Conservation (phyloP, 345 rosid genomes). For the Nephelium lappaceum region DNA sequence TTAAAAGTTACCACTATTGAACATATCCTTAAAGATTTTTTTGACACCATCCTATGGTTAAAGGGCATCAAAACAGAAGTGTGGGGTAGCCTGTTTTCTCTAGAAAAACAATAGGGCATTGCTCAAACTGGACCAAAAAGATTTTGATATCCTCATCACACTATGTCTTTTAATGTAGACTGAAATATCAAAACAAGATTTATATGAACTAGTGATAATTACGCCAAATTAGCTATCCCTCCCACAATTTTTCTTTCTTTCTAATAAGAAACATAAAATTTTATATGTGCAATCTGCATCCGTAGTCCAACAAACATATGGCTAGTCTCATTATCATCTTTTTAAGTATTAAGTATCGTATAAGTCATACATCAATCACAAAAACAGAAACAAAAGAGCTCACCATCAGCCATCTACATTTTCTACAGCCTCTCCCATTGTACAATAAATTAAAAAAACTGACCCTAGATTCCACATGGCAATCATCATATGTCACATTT, state of each 20-base stretch:
- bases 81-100: neutral
- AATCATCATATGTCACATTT: neutral
- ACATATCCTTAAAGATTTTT: neutral
- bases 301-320: neutral
- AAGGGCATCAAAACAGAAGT: neutral
- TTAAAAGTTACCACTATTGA: neutral
- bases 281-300: neutral
- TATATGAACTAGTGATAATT: neutral
- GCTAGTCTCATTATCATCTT: neutral
- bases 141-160: neutral
- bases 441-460: neutral
- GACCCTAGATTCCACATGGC: neutral
- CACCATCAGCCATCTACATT: neutral
- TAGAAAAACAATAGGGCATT: neutral
- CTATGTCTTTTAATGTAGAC: neutral
- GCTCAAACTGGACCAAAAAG: no score
- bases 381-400: neutral
- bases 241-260: neutral
- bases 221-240: neutral
- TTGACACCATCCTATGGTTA: neutral
- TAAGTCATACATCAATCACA: neutral
- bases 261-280: neutral
- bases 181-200: neutral
- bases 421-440: neutral
- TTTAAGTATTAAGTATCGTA: neutral